Base-by-base conservation (phyloP, 345 rosid genomes). In the Dipteronia dyeriana region DNA sequence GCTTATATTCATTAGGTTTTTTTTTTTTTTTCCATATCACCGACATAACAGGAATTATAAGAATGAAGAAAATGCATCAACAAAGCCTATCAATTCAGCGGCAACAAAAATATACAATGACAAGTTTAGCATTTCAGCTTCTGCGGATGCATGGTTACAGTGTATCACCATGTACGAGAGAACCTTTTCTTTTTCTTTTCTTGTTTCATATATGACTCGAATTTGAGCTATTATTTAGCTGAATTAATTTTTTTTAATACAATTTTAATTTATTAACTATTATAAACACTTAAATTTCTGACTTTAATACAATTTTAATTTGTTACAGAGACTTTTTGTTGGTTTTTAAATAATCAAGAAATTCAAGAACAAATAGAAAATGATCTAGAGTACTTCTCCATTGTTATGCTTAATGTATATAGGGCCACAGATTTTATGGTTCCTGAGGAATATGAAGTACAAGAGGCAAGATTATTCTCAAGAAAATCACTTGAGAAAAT, bases 341-440 rank as follows among this genome's bases (percentile, higher is more conserved):
- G 91, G 94, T 90, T 92, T 80, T 75, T 90, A 77, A 71, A 67
- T 25, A 75, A 85, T 6, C 75, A 68, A 43, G 85, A 84, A 79
- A 78, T 77, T 61, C 80, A 61, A 66, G 22, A 85, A 60, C 76
- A 71, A 22, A 66, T 89, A 0, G 85, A 82, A 66, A 78, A 79
- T 7, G 75, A 89, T 20, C 25, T 26, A 3, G 86, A 87, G 13
- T 75, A 70, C 25, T 84, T 88, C 56, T 67, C 82, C 34, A 79
- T 53, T 41, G 81, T 68, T 49, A 74, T 90, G 83, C 82, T 90
- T 34, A 85, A 86, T 68, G 83, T 90, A 66, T 76, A 89, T 60
- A 78, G 85, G 83, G 94, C 92, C 29, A 85, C 91, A 13, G 86
- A 86, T 65, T 74, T 92, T 72, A 89, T 86, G 89, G 89, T 92